Conservation (phyloP, 148 eudicot genomes). For the Spergularia bocconei region DNA sequence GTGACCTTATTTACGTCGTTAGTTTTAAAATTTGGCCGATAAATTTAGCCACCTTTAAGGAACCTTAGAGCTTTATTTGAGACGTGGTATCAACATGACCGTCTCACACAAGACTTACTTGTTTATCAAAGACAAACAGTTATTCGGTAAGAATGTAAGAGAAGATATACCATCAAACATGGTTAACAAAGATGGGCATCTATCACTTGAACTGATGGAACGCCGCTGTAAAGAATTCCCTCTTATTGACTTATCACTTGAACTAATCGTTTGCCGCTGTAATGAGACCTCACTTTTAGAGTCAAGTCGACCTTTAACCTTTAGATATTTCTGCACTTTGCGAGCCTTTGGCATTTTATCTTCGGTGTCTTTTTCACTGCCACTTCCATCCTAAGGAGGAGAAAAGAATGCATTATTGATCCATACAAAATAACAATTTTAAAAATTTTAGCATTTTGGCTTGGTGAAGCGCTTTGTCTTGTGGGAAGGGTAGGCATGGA, state of each 20-base stretch:
- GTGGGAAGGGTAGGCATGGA: too few relatives aligned
- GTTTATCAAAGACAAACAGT: background rate
- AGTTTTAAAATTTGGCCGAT: too few relatives aligned
- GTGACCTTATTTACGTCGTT: too few relatives aligned
- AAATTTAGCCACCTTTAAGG: too few relatives aligned
- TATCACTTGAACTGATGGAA: conserved; percentile 23
- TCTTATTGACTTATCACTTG: conserved; percentile 21
- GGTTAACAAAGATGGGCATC: conserved; percentile 26
- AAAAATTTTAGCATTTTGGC: too few relatives aligned
- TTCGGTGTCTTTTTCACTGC: conserved; percentile 32
- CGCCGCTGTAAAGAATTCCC: conserved; percentile 11
- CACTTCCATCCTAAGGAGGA: conserved; percentile 35
- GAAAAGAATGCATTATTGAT: conserved; percentile 10
- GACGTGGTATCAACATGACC: too few relatives aligned
- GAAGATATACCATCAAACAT: conserved; percentile 26
- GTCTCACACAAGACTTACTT: too few relatives aligned
- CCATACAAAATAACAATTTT: background rate
- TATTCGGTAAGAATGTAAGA: conserved; percentile 16
- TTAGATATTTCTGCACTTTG: conserved; percentile 33
- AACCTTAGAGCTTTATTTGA: too few relatives aligned
- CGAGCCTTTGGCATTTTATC: conserved; percentile 18
- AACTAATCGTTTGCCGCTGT: conserved; percentile 19
- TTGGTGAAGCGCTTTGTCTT: too few relatives aligned
- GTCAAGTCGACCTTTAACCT: conserved; percentile 26
- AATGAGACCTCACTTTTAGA: conserved; percentile 17